Evolutionary conservation across 768 basidiomycete genomes (phyloP).

Genomic region (Suillus weaverae): DNA sequence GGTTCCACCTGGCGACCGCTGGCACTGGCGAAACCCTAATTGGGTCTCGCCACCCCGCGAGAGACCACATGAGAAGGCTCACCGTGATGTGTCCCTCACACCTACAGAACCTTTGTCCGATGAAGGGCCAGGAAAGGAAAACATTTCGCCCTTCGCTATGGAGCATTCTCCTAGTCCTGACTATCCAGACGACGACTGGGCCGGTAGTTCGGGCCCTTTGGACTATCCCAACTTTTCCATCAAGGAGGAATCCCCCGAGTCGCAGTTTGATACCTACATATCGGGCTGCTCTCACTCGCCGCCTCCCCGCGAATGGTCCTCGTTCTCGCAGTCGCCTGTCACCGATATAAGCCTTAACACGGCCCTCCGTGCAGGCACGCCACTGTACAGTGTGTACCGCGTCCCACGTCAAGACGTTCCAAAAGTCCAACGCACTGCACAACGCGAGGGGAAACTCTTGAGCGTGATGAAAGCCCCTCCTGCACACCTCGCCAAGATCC

Average conservation of each 20-base stretch:
- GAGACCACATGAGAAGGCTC: background rate
- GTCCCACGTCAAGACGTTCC: slow-evolving; percentile 31
- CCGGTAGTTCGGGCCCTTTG: background rate
- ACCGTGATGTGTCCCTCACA: slow-evolving; percentile 20
- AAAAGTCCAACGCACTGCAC: slow-evolving; percentile 25
- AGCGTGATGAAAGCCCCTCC: slow-evolving; percentile 28
- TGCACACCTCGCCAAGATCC: slow-evolving; percentile 23
- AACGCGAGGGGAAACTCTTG: slow-evolving; percentile 32
- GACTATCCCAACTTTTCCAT: background rate
- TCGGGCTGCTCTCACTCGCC: slow-evolving; percentile 20
- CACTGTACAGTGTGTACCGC: slow-evolving; percentile 34
- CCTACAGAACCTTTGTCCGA: slow-evolving; percentile 33
- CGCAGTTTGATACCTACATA: slow-evolving; percentile 13
- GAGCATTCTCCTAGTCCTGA: slow-evolving; percentile 7
- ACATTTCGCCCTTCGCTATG: background rate
- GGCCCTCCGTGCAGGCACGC: slow-evolving; percentile 30
- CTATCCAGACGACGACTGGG: slow-evolving; percentile 12
- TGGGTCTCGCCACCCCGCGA: slow-evolving; percentile 34
- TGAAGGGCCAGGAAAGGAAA: slow-evolving; percentile 8
- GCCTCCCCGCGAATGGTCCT: slow-evolving; percentile 27
- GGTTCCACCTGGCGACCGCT: slow-evolving; percentile 29
- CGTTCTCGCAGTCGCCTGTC: slow-evolving; percentile 26
- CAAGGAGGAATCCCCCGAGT: slow-evolving; percentile 12
- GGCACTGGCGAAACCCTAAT: slow-evolving; percentile 37
- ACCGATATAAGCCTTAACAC: slow-evolving; percentile 26